These are phyloP conservation scores for Aspergillus vadensis DNA, from an alignment of 2,329 filamentous ascomycete species.

Conservation along the genomic window DNA sequence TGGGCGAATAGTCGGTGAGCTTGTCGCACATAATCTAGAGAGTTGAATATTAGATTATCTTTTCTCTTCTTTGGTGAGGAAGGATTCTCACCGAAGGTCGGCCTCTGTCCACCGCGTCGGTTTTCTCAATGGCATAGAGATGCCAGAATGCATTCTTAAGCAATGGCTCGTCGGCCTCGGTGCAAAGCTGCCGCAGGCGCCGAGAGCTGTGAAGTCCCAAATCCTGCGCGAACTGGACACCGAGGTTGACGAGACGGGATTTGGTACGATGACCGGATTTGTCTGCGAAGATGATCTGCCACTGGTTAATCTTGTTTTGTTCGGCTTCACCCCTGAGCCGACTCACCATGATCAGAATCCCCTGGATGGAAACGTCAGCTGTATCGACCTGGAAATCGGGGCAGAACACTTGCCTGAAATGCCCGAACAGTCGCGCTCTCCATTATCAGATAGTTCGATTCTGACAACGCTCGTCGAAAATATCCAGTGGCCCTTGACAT, in stretches of 20 bases:
- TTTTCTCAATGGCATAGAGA: background rate
- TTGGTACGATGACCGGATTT: background rate
- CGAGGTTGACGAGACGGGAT: background rate
- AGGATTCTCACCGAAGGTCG: background rate
- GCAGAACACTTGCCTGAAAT: background rate
- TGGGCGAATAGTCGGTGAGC: background rate
- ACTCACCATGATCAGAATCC: background rate
- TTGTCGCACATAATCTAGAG: background rate
- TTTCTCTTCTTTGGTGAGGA: too few relatives aligned
- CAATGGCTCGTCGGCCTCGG: background rate
- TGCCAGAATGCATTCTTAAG: background rate
- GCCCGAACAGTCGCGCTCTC: background rate
- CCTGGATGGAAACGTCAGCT: background rate
- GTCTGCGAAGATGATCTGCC: background rate
- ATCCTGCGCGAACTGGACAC: background rate
- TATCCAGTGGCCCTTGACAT: background rate
- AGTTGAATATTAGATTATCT: too few relatives aligned
- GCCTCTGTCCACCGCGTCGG: background rate
- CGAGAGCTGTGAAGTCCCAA: background rate
- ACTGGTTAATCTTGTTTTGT: too few relatives aligned
- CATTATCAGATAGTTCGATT: background rate
- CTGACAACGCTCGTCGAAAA: background rate
- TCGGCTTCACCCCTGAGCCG: too few relatives aligned
- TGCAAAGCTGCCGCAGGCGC: background rate
- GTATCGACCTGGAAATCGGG: background rate